A percentile compares a stretch with the other conserved stretches of the same genome.
phyloP scores from a whole-genome alignment of 306 rosid genomes.

The Canavalia ensiformis region DNA sequence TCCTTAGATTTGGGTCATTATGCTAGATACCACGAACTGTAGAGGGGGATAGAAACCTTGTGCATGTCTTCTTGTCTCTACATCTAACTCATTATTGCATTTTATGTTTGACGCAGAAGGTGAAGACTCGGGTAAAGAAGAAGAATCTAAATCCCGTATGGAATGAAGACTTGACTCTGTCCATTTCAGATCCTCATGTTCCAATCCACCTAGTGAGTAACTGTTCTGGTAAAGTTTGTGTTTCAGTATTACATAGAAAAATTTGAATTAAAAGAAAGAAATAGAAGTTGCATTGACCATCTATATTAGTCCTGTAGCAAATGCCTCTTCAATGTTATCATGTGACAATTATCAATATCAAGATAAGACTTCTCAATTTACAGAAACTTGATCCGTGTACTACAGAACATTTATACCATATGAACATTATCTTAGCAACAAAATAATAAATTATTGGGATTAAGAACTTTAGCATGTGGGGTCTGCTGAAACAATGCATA shows the following conservation, averaged over 20 bases:
- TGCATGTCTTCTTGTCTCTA: not conserved
- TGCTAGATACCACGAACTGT: too few species aligned
- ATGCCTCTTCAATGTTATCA: conserved; percentile 34
- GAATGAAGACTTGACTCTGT: conserved; percentile 85
- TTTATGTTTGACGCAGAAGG: conserved; percentile 59
- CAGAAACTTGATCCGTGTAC: not conserved
- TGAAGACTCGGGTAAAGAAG: conserved; percentile 78
- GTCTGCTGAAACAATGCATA: not conserved
- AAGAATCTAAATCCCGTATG: conserved; percentile 81
- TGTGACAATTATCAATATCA: conserved; percentile 5
- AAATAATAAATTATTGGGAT: conserved; percentile 18
- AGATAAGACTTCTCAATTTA: not conserved
- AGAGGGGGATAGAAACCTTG: too few species aligned
- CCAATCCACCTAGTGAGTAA: conserved; percentile 72
- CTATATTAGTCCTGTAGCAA: not conserved
- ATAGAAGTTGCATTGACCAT: not conserved
- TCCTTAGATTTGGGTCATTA: not conserved
- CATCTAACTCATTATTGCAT: conserved; percentile 41
- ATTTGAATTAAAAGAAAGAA: not conserved
- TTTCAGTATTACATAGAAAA: not conserved
- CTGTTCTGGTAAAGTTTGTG: conserved; percentile 18
- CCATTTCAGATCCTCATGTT: conserved; percentile 65
- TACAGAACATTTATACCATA: conserved; percentile 15
- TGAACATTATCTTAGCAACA: conserved; percentile 13
- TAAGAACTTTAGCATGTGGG: not conserved